phyloP scores from a whole-genome alignment of 179 eudicot genomes.

The Spinacia oleracea region DNA sequence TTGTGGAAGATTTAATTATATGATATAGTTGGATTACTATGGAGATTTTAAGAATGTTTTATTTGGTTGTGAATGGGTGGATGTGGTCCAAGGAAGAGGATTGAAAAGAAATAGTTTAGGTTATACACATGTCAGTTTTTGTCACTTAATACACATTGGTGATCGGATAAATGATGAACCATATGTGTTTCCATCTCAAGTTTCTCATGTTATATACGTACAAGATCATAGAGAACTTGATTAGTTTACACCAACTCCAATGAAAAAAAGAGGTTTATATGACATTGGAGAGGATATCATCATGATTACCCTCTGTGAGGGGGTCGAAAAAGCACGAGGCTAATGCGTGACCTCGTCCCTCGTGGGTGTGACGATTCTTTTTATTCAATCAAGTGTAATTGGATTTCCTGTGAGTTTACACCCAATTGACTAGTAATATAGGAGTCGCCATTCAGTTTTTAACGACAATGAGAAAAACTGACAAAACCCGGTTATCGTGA shows the following conservation, averaged over 20 bases:
- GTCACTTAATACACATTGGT: slow-evolving; percentile 7
- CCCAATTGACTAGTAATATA: no score
- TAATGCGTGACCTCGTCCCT: no score
- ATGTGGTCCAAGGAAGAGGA: neutral
- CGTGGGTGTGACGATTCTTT: no score
- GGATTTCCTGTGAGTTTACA: no score
- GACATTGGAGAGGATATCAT: neutral
- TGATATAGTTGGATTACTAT: neutral
- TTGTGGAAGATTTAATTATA: neutral
- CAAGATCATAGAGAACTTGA: slow-evolving; percentile 1
- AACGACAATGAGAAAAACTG: no score
- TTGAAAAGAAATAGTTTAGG: neutral
- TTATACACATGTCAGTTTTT: slow-evolving; percentile 7
- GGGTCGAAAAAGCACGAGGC: no score
- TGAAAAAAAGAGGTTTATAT: neutral
- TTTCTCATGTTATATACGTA: slow-evolving; percentile 5
- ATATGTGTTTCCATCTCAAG: slow-evolving; percentile 18
- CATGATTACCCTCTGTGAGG: no score
- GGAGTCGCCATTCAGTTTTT: no score
- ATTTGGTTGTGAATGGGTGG: neutral
- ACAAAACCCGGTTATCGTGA: no score
- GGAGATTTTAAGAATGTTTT: neutral
- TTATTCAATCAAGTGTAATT: no score
- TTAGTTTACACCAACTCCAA: slow-evolving; percentile 3
- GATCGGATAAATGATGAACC: slow-evolving; percentile 10